Percentiles rank a stretch among this genome's conserved stretches.
Conservation (phyloP, 2,329 filamentous ascomycete species). For the Nothophaeocryptopus gaeumannii region DNA sequence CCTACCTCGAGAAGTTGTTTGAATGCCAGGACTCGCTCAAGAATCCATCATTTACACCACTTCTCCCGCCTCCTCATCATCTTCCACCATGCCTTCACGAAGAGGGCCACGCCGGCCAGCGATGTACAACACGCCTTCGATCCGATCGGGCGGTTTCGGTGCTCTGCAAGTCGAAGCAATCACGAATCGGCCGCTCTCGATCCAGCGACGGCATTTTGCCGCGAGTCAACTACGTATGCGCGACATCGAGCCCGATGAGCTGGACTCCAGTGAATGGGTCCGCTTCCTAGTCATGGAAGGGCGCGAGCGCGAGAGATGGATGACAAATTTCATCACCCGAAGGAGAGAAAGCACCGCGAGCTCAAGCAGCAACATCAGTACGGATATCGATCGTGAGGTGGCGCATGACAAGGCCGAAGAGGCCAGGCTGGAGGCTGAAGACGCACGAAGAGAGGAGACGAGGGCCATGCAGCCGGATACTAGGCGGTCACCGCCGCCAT, state of each 20-base stretch:
- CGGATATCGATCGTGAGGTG: conserved; percentile 18
- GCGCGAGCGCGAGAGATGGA: conserved; percentile 35
- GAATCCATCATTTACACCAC: conserved; percentile 4
- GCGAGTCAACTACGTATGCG: conserved; percentile 36
- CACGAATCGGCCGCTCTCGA: conserved; percentile 34
- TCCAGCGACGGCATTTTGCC: conserved; percentile 35
- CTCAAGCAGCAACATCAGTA: conserved; percentile 14
- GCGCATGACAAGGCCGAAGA: conserved; percentile 33
- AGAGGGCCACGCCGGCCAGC: conserved; percentile 25
- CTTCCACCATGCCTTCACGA: conserved; percentile 25
- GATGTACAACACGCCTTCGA: conserved; percentile 37
- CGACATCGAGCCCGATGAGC: conserved; percentile 36
- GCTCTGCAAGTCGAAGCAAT: conserved; percentile 35
- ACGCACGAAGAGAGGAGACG: conserved; percentile 22
- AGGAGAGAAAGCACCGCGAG: conserved; percentile 29
- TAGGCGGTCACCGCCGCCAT: conserved; percentile 8
- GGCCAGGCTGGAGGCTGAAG: conserved; percentile 29
- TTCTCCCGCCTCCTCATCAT: conserved; percentile 5
- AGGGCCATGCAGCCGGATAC: conserved; percentile 14
- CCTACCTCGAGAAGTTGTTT: not conserved
- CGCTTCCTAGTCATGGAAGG: conserved; percentile 36
- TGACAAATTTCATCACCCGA: conserved; percentile 29
- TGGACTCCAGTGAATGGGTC: conserved; percentile 35
- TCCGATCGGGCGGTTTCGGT: conserved; percentile 35
- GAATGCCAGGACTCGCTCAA: conserved; percentile 4